Conservation (phyloP, 805 yeast genomes). For the Cephaloascus fragrans region DNA sequence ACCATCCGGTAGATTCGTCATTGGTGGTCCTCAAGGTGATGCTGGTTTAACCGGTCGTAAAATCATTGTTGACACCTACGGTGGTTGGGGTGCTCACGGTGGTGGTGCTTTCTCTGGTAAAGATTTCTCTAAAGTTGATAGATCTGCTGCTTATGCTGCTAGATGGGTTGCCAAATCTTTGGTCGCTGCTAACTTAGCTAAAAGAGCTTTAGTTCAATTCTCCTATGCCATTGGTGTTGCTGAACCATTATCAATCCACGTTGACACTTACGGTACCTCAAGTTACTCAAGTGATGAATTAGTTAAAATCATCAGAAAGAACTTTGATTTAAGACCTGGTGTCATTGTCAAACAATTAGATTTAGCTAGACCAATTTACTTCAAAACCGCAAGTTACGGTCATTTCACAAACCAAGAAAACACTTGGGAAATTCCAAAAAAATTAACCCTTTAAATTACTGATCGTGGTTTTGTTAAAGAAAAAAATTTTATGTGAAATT, state of each 20-base stretch:
- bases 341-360: slow-evolving; percentile 93
- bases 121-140: slow-evolving; percentile 99
- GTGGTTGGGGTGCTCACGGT: slow-evolving; percentile 99
- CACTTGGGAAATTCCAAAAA: slow-evolving; percentile 98
- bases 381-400: slow-evolving; percentile 98
- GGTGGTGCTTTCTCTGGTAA: slow-evolving; percentile 99
- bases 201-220: slow-evolving; percentile 96
- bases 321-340: slow-evolving; percentile 99
- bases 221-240: slow-evolving; percentile 99
- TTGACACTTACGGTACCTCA: slow-evolving; percentile 97
- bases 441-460: slow-evolving; percentile 50
- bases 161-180: slow-evolving; percentile 99
- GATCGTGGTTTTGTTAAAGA: neutral
- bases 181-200: slow-evolving; percentile 88
- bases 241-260: slow-evolving; percentile 95
- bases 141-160: slow-evolving; percentile 99
- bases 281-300: slow-evolving; percentile 81
- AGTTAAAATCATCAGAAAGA: slow-evolving; percentile 82
- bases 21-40: slow-evolving; percentile 99
- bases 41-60: slow-evolving; percentile 99
- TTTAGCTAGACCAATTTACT: slow-evolving; percentile 97
- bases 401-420: slow-evolving; percentile 98
- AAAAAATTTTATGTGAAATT: neutral
- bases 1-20: slow-evolving; percentile 99
- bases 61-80: slow-evolving; percentile 98